Base-by-base conservation (phyloP, 345 rosid species). In the Citrus unshiu region DNA sequence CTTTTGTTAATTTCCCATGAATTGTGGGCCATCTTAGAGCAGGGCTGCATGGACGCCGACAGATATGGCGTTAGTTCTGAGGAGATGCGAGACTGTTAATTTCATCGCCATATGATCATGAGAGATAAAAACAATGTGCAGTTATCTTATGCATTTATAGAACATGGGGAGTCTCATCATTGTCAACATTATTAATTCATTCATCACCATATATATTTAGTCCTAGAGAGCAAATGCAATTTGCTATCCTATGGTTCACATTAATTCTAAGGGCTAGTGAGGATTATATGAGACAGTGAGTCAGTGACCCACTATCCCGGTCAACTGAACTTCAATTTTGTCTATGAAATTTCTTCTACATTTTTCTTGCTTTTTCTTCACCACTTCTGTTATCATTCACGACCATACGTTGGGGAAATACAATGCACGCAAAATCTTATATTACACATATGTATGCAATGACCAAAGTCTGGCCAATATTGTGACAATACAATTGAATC, bases 141-240 rank as follows among this genome's bases (percentile, higher is more conserved):
- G 22, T 43, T 27, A 70, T 7, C 32, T 35, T 25, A 6, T 34
- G 75, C 75, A 63, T 70, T 80, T 62, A 75, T 54, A 22, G 72
- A 75, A 70, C 30, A 64, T 56, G 72, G 37, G 57, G 22, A 70
- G 67, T 70, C 63, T 81, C 39, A 56, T 76, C 66, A 5, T 61
- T 70, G 37, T 46, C 80, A 81, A 68, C 14, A 32, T 18, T 32
- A 64, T 32, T 7, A 1, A 67, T 35, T 35, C 24, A 61, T 54
- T 75, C 71, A 69, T 54, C 35, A 68, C 32, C 60, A 51, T 21
- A 70, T 70, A 21, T 24, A 63, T 54, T 16, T 19, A 51, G 22
- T 51, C 51, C 22, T 29, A 35, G 16, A 32, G 37, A 9, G 61
- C 24, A 29, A 3, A 3, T 21, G 40, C 39, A 51, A 34, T n/a